These are phyloP conservation scores for Globisporangium rhizosaccharum DNA, from an alignment of 352 stramenopile genomes.

Conservation along the genomic window DNA sequence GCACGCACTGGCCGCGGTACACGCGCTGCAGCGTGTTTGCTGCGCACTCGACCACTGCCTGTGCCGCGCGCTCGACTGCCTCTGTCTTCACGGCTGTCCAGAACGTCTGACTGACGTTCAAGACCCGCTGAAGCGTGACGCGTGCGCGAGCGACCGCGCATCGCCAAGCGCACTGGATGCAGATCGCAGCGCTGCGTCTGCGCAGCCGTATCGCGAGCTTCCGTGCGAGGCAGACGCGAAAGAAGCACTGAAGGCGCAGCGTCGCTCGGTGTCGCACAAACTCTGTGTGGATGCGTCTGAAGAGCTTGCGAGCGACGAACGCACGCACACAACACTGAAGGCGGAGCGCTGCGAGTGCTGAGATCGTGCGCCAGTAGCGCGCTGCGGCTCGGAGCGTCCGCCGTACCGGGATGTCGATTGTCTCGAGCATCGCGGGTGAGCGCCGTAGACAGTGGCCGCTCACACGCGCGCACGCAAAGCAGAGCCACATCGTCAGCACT, in stretches of 20 bases:
- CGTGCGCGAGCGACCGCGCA: conserved; percentile 20
- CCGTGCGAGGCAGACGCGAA: conserved; percentile 34
- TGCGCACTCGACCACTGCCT: conserved; percentile 18
- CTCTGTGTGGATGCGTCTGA: conserved; percentile 17
- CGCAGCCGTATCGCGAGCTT: conserved; percentile 21
- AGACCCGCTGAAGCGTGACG: conserved; percentile 18
- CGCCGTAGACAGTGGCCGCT: conserved; percentile 32
- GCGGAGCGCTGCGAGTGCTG: conserved; percentile 15
- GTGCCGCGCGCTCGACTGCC: conserved; percentile 17
- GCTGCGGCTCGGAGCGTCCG: conserved; percentile 19
- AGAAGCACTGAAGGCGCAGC: conserved; percentile 34
- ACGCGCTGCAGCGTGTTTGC: conserved; percentile 35
- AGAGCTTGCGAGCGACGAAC: conserved; percentile 21
- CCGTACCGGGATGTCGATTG: conserved; percentile 35
- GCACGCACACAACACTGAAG: conserved; percentile 34
- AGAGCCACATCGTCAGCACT: conserved; percentile 38
- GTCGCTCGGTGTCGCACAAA: conserved; percentile 18
- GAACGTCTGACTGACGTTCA: conserved; percentile 12
- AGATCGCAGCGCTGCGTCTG: conserved; percentile 19
- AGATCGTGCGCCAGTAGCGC: conserved; percentile 21
- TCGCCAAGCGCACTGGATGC: conserved; percentile 50
- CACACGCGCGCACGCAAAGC: conserved; percentile 19
- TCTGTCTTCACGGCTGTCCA: conserved; percentile 14
- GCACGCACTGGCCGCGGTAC: conserved; percentile 35
- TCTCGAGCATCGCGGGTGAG: conserved; percentile 25